These are phyloP conservation scores for Cladophialophora carrionii DNA, from an alignment of 2,329 filamentous ascomycete species.

Conservation along the genomic window DNA sequence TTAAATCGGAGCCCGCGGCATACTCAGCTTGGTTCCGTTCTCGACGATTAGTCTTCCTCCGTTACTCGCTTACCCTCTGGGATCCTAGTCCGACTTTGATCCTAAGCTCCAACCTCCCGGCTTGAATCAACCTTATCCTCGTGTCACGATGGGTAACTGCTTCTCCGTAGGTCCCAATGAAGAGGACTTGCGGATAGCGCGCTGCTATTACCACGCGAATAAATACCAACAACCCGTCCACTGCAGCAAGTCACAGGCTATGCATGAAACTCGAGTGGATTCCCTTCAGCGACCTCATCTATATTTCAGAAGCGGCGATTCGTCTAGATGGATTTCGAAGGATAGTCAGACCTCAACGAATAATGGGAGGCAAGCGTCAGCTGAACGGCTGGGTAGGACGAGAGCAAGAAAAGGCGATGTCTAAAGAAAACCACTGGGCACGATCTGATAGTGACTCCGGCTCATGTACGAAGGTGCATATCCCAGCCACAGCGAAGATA, in stretches of 20 bases:
- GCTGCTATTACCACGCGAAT: conserved; percentile 14
- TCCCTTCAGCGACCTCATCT: neutral
- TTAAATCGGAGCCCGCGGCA: neutral
- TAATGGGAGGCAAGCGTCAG: neutral
- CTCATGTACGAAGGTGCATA: neutral
- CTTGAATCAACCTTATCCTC: neutral
- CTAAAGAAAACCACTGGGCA: neutral
- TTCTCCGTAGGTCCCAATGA: conserved; percentile 13
- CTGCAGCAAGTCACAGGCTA: neutral
- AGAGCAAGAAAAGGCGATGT: neutral
- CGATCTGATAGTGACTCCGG: neutral
- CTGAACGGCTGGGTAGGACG: neutral
- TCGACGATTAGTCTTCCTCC: neutral
- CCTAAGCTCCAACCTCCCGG: neutral
- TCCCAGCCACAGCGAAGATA: neutral
- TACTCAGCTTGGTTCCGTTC: neutral
- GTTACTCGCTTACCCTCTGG: neutral
- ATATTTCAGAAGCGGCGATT: neutral
- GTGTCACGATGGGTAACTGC: conserved; percentile 7
- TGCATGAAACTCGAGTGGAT: neutral
- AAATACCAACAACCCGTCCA: conserved; percentile 13
- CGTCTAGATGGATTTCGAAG: conserved; percentile 2
- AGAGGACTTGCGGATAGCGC: conserved; percentile 12
- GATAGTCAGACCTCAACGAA: conserved; percentile 5
- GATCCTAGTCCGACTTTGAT: neutral